These are phyloP conservation scores for Fusarium pseudocircinatum DNA, from an alignment of 2,329 filamentous ascomycete species.

Conservation along the genomic window DNA sequence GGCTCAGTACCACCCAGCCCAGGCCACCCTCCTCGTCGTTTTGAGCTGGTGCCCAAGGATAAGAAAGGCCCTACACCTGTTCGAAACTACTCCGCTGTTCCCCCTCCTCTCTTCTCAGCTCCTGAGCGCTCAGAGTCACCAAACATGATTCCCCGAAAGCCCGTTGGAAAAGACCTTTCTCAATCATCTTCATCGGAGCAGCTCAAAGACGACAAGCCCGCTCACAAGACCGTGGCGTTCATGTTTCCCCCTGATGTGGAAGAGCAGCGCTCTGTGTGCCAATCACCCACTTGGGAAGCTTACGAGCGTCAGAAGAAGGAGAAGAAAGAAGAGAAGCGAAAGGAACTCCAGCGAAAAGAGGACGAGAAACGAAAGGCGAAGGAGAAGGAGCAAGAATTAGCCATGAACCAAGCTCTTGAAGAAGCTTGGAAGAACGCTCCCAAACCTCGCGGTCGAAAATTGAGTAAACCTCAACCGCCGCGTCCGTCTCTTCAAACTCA, in stretches of 20 bases:
- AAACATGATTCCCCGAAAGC: constrained; percentile 31
- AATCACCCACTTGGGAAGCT: constrained; percentile 71
- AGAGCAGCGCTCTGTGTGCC: constrained; percentile 58
- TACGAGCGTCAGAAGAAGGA: constrained; percentile 64
- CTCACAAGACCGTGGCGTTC: constrained; percentile 47
- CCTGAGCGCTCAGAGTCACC: constrained; percentile 23
- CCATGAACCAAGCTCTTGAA: constrained; percentile 34
- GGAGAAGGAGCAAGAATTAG: constrained; percentile 28
- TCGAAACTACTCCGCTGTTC: constrained; percentile 38
- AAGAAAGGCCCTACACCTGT: constrained; percentile 37
- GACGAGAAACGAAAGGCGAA: constrained; percentile 41
- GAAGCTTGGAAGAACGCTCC: constrained; percentile 37
- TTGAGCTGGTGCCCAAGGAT: constrained; percentile 41
- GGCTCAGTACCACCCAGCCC: constrained; percentile 35
- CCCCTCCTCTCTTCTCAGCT: constrained; percentile 32
- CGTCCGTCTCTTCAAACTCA: constrained; percentile 19
- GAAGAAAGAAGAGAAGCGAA: constrained; percentile 59
- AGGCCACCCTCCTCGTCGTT: constrained; percentile 36
- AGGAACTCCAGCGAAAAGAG: constrained; percentile 50
- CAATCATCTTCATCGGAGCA: constrained; percentile 15
- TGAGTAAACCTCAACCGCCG: constrained; percentile 48
- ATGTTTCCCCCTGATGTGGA: constrained; percentile 45
- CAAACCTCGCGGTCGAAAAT: constrained; percentile 42
- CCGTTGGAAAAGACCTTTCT: constrained; percentile 8
- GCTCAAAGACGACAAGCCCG: constrained; percentile 33